Conservation (phyloP, 495 filamentous ascomycete genomes). For the Aspergillus nidulans region DNA sequence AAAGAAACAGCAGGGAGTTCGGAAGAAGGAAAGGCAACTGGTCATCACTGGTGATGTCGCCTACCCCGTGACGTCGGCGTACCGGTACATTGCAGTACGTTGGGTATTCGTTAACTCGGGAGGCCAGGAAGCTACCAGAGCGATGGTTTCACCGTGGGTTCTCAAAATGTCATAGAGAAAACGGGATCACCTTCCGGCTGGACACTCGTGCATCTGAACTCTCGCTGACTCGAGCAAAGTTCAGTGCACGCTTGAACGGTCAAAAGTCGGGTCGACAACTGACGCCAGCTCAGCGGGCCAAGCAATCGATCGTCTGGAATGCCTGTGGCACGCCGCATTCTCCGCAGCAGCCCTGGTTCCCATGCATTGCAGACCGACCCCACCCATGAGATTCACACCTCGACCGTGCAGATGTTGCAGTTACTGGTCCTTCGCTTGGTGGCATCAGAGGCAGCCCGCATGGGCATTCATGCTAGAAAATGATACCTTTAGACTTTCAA, state of each 20-base stretch:
- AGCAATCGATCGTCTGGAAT: conserved; percentile 14
- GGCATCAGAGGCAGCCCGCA: background rate
- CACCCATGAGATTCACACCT: conserved; percentile 7
- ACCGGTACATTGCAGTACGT: background rate
- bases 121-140: background rate
- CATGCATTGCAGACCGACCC: conserved; percentile 6
- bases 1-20: background rate
- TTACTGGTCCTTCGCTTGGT: background rate
- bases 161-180: background rate
- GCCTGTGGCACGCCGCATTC: conserved; percentile 20
- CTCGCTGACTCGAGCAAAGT: background rate
- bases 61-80: conserved; percentile 7
- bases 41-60: background rate
- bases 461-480: background rate
- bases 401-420: background rate
- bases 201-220: background rate
- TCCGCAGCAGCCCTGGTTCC: conserved; percentile 12
- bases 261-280: conserved; percentile 12
- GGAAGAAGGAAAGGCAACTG: background rate
- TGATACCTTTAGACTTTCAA: background rate
- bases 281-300: conserved; percentile 18
- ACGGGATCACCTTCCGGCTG: background rate
- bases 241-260: background rate
- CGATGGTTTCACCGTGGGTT: background rate
- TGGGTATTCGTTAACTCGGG: background rate